phyloP scores from a whole-genome alignment of 108 stramenopile species.

The Chaetoceros tenuissimus region DNA sequence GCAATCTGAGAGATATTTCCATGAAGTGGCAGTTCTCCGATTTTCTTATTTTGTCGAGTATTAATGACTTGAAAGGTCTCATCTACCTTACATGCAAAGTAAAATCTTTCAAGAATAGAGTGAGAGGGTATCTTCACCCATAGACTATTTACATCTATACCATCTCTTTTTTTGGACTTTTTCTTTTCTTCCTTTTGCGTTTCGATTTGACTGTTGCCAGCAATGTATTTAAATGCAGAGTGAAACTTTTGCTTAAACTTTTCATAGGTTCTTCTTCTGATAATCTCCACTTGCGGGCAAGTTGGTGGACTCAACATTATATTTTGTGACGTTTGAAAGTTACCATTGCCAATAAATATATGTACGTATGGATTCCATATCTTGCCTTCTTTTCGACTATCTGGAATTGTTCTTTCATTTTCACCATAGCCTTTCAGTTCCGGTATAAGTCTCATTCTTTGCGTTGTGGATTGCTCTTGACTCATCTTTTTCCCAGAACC shows the following conservation, averaged over 20 bases:
- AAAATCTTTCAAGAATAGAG: slow-evolving; percentile 53
- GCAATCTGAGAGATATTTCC: neutral
- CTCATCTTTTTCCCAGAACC: too few species aligned
- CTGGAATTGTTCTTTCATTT: slow-evolving; percentile 6
- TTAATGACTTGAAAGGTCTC: slow-evolving; percentile 6
- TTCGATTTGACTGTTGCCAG: neutral
- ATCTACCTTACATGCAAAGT: slow-evolving; percentile 31
- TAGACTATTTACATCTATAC: slow-evolving; percentile 10
- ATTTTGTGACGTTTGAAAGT: neutral
- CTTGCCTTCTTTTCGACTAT: slow-evolving; percentile 14
- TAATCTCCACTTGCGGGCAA: slow-evolving; percentile 57
- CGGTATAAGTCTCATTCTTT: slow-evolving; percentile 4
- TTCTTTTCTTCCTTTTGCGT: neutral
- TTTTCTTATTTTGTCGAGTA: neutral
- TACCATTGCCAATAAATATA: neutral
- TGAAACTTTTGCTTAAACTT: slow-evolving; percentile 53
- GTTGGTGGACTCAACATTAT: slow-evolving; percentile 10
- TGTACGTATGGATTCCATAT: slow-evolving; percentile 42
- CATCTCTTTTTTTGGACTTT: slow-evolving; percentile 13
- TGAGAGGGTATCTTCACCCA: slow-evolving; percentile 49
- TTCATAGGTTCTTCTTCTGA: slow-evolving; percentile 58
- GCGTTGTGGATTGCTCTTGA: too few species aligned
- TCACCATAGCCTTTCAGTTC: slow-evolving; percentile 11
- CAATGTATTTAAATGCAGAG: slow-evolving; percentile 20
- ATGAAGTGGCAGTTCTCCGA: neutral